These are phyloP conservation scores for Cryptosporidium bovis DNA, from an alignment of 169 alveolate genomes.

Conservation along the genomic window DNA sequence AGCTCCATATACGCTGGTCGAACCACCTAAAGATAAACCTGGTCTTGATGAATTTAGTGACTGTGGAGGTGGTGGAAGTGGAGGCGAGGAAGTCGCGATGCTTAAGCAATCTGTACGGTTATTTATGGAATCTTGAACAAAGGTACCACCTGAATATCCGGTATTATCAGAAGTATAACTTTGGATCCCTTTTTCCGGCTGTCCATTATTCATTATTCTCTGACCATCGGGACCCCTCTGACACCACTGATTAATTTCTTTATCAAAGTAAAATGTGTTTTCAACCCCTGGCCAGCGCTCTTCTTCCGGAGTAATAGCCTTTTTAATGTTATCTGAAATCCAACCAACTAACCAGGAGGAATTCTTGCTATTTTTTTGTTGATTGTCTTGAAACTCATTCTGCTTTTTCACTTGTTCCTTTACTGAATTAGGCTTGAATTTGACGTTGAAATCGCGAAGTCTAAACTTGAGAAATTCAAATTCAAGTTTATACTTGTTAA, in stretches of 20 bases:
- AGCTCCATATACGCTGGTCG: no score
- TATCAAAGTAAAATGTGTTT: conserved; percentile 75
- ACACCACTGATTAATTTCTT: conserved; percentile 75
- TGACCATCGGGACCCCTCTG: conserved; percentile 73
- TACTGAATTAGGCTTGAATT: background rate
- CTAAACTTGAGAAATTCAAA: conserved; percentile 23
- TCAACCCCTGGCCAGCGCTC: conserved; percentile 79
- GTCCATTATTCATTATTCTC: conserved; percentile 12
- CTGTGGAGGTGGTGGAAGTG: conserved; percentile 9
- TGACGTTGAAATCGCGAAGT: conserved; percentile 12
- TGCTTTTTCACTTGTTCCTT: background rate
- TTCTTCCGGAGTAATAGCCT: conserved; percentile 75
- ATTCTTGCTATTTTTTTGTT: background rate
- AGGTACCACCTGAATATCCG: background rate
- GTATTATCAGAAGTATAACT: background rate
- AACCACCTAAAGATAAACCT: no score
- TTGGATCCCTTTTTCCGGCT: background rate
- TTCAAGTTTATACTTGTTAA: conserved; percentile 2
- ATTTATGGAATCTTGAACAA: background rate
- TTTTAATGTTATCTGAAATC: conserved; percentile 74
- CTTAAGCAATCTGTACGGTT: background rate
- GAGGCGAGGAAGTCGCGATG: background rate
- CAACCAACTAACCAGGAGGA: conserved; percentile 75
- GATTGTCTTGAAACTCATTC: background rate
- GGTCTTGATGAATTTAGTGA: conserved; percentile 2